Evolutionary conservation across 2,329 filamentous ascomycete species (phyloP).

Genomic region (Laburnicola sp.): DNA sequence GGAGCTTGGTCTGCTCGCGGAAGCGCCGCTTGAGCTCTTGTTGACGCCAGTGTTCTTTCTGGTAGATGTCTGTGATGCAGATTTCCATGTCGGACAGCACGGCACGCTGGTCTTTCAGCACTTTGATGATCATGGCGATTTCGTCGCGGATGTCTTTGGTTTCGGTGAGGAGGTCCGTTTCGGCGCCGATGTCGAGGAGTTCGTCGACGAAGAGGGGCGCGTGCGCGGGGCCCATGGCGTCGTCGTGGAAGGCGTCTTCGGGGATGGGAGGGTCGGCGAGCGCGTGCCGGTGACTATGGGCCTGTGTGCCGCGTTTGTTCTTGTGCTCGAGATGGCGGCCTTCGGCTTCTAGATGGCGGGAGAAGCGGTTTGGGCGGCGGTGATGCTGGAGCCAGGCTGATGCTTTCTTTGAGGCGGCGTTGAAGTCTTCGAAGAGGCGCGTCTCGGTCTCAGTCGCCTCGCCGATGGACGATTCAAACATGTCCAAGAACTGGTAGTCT

Average conservation of each 20-base stretch:
- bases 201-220: slow-evolving; percentile 57
- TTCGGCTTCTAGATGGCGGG: slow-evolving; percentile 41
- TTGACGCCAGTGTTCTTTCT: slow-evolving; percentile 43
- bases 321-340: slow-evolving; percentile 37
- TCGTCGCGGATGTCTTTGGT: slow-evolving; percentile 71
- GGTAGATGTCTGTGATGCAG: slow-evolving; percentile 47
- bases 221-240: slow-evolving; percentile 24
- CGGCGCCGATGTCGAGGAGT: slow-evolving; percentile 62
- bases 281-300: slow-evolving; percentile 36
- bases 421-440: slow-evolving; percentile 63
- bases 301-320: slow-evolving; percentile 28
- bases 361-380: slow-evolving; percentile 47
- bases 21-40: slow-evolving; percentile 58
- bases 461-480: slow-evolving; percentile 68
- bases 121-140: slow-evolving; percentile 63
- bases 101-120: slow-evolving; percentile 55
- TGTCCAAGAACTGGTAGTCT: slow-evolving; percentile 66
- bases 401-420: slow-evolving; percentile 60
- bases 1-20: slow-evolving; percentile 60
- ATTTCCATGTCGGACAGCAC: slow-evolving; percentile 54
- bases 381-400: slow-evolving; percentile 58
- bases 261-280: slow-evolving; percentile 26
- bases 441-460: slow-evolving; percentile 55
- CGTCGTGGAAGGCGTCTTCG: slow-evolving; percentile 41
- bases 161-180: slow-evolving; percentile 64